Conservation (phyloP, 306 rosid genomes). For the Purshia tridentata region DNA sequence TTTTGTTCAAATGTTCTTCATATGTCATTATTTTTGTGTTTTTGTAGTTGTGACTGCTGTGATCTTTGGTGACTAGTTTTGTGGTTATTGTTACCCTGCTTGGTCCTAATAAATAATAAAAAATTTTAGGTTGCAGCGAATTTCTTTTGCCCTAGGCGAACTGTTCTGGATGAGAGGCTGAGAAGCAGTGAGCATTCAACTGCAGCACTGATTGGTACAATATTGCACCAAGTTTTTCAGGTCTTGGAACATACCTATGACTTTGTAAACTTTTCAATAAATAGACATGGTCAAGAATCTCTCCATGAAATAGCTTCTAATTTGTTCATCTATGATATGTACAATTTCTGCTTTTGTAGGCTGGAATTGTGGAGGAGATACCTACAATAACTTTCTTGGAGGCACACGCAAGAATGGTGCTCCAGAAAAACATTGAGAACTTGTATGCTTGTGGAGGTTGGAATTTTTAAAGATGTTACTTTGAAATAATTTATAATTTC, state of each 20-base stretch:
- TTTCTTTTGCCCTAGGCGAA: constrained; percentile 78
- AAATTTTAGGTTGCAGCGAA: constrained; percentile 72
- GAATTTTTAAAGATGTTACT: constrained; percentile 1
- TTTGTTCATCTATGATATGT: background rate
- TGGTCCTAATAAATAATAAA: constrained; percentile 27
- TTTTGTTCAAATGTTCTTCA: constrained; percentile 14
- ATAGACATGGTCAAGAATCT: background rate
- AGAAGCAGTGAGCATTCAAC: constrained; percentile 66
- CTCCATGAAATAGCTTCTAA: background rate
- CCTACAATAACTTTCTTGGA: constrained; percentile 62
- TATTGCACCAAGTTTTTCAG: constrained; percentile 93
- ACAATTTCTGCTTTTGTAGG: constrained; percentile 43
- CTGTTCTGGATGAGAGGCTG: constrained; percentile 88
- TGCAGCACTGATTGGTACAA: constrained; percentile 77
- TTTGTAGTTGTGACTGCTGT: background rate
- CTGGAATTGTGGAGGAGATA: constrained; percentile 63
- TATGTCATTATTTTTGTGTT: constrained; percentile 6
- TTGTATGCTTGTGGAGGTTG: constrained; percentile 90
- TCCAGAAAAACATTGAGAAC: constrained; percentile 69
- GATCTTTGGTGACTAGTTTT: background rate
- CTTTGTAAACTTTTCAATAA: constrained; percentile 2
- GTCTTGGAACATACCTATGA: constrained; percentile 38
- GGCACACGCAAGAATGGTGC: constrained; percentile 56
- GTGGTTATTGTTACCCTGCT: background rate
- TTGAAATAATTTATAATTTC: constrained; percentile 7